Evolutionary conservation across 495 filamentous ascomycete species (phyloP), one percentile per base, ranked within the genome.

Genomic region (Oidiodendron maius): DNA sequence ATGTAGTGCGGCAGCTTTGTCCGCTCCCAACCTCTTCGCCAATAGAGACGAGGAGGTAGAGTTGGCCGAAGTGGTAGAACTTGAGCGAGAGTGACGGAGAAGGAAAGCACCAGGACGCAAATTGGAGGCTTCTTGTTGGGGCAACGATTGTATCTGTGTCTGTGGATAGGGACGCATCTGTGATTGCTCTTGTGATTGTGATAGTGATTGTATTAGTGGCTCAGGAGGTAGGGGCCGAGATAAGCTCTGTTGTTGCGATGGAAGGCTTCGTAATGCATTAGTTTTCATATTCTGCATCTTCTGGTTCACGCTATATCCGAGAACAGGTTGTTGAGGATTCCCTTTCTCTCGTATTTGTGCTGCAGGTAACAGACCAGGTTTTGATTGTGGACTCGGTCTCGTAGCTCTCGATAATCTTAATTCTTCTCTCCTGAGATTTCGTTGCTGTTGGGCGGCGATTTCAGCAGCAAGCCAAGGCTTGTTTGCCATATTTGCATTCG

Each of bases 1-100:
- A 16, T 55, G 44, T 13, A 77, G 59, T 13, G 68, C 60, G 0
- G 64, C 63, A 2, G 68, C 73, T 44, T 65, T 69, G 21, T 73
- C 67, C 12, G 65, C 63, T 4, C 75, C 75, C 12, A 71, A 54
- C 3, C 75, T 62, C 56, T 78, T 76, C 1, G 72, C 65, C 2
- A 78, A 62, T 8, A 75, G 61, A 4, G 68, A 66, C 22, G 61
- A 61, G 11, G 62, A 41, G 11, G 40, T 51, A 12, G 48, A 54
- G 15, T 52, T 46, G 20, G 5, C 9, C 15, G 38, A 40, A 9
- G 20, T 20, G 11, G 18, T n/a, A 23, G 34, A 24, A n/a, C 10
- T 40, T 3, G 46, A 40, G 20, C 24, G 47, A 12, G 40, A 26
- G 10, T 22, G 30, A 21, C 20, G 22, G 20, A 36, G 35, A 23